A percentile compares a stretch with the other conserved stretches of the same genome.
Conservation (phyloP, 192 early-diverging fungal species). For the Backusella luteola region DNA sequence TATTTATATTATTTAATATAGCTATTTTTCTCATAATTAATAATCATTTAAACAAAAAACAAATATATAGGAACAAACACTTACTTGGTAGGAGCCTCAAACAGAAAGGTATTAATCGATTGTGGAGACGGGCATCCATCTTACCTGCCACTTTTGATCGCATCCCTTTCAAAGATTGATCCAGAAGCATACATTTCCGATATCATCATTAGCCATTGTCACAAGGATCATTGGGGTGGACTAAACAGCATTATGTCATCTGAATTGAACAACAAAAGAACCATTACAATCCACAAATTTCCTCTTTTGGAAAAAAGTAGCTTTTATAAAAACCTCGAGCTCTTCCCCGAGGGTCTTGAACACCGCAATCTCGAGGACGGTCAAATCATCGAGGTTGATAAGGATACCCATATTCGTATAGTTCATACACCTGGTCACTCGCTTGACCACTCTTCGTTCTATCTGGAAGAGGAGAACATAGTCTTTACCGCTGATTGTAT, state of each 20-base stretch:
- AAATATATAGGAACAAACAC: constrained; percentile 71
- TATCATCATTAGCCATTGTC: constrained; percentile 79
- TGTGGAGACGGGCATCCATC: constrained; percentile 73
- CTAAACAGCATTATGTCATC: constrained; percentile 39
- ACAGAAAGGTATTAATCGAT: constrained; percentile 68
- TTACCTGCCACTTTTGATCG: constrained; percentile 59
- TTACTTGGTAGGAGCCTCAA: constrained; percentile 76
- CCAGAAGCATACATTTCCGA: constrained; percentile 55
- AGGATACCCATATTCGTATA: constrained; percentile 58
- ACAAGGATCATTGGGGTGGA: constrained; percentile 50
- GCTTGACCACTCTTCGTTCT: constrained; percentile 72
- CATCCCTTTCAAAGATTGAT: constrained; percentile 47
- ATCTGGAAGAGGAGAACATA: constrained; percentile 60
- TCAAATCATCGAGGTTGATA: constrained; percentile 56
- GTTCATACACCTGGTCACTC: constrained; percentile 82
- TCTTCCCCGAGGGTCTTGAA: constrained; percentile 17
- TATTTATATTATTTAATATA: constrained; percentile 9
- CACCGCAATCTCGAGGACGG: constrained; percentile 43
- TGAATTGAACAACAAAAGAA: constrained; percentile 15
- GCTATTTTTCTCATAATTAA: not conserved
- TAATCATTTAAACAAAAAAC: not conserved
- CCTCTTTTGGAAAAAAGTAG: not conserved
- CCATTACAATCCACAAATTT: constrained; percentile 20
- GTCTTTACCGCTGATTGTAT: constrained; percentile 83
- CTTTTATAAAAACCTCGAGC: constrained; percentile 13